Conservation (phyloP, 2,329 filamentous ascomycete species). For the Cladosporium sp. region DNA sequence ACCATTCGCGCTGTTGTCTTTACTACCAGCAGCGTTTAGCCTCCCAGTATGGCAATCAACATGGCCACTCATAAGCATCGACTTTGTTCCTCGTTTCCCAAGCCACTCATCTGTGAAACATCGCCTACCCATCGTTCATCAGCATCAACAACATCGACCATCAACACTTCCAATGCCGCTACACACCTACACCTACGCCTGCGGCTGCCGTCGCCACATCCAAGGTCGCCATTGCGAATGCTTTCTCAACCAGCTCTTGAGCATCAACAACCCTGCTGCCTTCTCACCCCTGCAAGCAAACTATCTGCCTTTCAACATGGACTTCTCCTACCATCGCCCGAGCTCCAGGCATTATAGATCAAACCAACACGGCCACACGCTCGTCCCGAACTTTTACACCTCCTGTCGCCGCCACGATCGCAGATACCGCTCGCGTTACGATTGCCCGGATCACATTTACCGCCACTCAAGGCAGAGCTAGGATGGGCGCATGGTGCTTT, state of each 20-base stretch:
- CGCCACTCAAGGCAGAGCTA: background rate
- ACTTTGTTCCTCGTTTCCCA: too few relatives aligned
- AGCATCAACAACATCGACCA: background rate
- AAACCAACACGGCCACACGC: background rate
- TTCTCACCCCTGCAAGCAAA: slow-evolving; percentile 11
- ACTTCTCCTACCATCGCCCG: background rate
- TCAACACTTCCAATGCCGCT: slow-evolving; percentile 18
- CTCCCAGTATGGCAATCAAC: too few relatives aligned
- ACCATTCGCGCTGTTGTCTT: too few relatives aligned
- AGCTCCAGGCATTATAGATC: slow-evolving; percentile 38
- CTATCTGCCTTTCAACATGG: slow-evolving; percentile 19
- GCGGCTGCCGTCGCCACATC: slow-evolving; percentile 20
- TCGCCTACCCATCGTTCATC: too few relatives aligned
- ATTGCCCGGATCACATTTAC: slow-evolving; percentile 8
- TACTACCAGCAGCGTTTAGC: too few relatives aligned
- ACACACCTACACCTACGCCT: slow-evolving; percentile 22
- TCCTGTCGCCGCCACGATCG: slow-evolving; percentile 12
- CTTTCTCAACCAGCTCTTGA: slow-evolving; percentile 20
- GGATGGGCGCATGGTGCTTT: background rate
- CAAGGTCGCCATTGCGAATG: slow-evolving; percentile 22
- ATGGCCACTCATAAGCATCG: too few relatives aligned
- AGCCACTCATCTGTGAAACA: too few relatives aligned
- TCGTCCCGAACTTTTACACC: background rate
- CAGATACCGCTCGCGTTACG: slow-evolving; percentile 1
- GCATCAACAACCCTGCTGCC: slow-evolving; percentile 18